A percentile compares a stretch with the other conserved stretches of the same genome.
Conservation (phyloP, 345 rosid species). For the Eucalyptus camaldulensis region DNA sequence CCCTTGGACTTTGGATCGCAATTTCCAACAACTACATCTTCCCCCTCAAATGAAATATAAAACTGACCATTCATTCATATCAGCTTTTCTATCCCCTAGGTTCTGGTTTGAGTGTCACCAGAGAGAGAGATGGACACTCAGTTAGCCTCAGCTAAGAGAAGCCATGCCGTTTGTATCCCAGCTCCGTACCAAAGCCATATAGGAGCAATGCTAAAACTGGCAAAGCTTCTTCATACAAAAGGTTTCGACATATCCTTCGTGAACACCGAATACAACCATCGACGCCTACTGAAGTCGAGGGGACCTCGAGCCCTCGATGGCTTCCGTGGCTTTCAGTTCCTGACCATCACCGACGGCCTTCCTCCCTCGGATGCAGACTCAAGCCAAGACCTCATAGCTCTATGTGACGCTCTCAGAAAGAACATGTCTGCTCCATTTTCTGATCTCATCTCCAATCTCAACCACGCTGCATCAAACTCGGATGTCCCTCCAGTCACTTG, state of each 20-base stretch:
- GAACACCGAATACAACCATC: not conserved
- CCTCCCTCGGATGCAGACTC: not conserved
- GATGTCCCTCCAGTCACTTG: not conserved
- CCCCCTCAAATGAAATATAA: not conserved
- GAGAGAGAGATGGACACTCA: too few relatives aligned
- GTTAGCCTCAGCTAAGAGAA: too few relatives aligned
- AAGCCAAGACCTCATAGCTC: not conserved
- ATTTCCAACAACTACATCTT: not conserved
- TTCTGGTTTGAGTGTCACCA: not conserved
- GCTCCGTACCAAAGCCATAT: too few relatives aligned
- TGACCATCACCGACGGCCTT: not conserved
- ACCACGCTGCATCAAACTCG: not conserved
- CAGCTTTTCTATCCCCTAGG: not conserved
- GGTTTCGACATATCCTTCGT: not conserved
- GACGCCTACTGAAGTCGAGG: not conserved
- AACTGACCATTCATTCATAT: not conserved
- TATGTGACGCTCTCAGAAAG: not conserved
- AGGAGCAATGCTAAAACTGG: too few relatives aligned
- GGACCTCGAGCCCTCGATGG: not conserved
- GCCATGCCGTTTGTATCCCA: too few relatives aligned
- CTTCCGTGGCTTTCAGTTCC: not conserved
- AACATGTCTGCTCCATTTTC: not conserved
- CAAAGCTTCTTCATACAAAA: too few relatives aligned
- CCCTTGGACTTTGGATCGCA: too few relatives aligned
- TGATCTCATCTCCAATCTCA: not conserved